Percentiles rank a stretch among this genome's conserved stretches.
Evolutionary conservation across 352 stramenopile genomes (phyloP).

Genomic region (Globisporangium parvum): DNA sequence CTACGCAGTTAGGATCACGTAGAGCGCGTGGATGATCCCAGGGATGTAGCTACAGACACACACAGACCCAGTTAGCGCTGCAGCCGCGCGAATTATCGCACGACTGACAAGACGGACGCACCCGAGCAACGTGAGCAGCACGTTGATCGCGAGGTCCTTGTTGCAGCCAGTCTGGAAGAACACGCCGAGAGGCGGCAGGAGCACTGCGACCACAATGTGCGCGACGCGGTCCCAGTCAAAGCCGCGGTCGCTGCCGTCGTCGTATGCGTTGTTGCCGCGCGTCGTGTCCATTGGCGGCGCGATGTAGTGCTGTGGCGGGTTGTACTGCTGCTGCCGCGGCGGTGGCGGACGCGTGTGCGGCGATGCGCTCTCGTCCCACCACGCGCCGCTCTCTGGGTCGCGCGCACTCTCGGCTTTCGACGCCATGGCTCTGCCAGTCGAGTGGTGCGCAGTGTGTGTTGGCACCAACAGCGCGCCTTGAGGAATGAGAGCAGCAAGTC

Average conservation of each 20-base stretch:
- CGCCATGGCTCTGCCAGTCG: no score
- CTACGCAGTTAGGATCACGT: slow-evolving; percentile 66
- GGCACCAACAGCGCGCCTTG: no score
- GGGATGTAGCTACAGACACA: slow-evolving; percentile 38
- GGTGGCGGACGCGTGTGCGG: background rate
- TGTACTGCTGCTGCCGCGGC: background rate
- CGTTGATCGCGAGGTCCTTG: slow-evolving; percentile 52
- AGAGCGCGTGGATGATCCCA: slow-evolving; percentile 68
- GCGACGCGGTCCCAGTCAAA: slow-evolving; percentile 26
- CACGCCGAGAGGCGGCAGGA: slow-evolving; percentile 39
- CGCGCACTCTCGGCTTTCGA: background rate
- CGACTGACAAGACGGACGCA: no score
- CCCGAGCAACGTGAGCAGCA: slow-evolving; percentile 30
- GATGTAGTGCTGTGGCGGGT: background rate
- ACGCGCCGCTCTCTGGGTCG: background rate
- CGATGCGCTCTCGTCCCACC: slow-evolving; percentile 10
- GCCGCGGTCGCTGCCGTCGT: background rate
- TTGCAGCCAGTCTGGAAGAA: slow-evolving; percentile 36
- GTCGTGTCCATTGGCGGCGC: background rate
- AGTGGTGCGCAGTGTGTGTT: background rate
- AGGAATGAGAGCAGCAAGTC: no score
- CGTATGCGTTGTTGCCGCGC: background rate
- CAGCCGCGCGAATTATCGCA: no score
- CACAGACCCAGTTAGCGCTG: no score
- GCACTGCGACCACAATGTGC: slow-evolving; percentile 41